These are phyloP conservation scores for Didymella exigua DNA, from an alignment of 2,329 filamentous ascomycete species.

Conservation along the genomic window DNA sequence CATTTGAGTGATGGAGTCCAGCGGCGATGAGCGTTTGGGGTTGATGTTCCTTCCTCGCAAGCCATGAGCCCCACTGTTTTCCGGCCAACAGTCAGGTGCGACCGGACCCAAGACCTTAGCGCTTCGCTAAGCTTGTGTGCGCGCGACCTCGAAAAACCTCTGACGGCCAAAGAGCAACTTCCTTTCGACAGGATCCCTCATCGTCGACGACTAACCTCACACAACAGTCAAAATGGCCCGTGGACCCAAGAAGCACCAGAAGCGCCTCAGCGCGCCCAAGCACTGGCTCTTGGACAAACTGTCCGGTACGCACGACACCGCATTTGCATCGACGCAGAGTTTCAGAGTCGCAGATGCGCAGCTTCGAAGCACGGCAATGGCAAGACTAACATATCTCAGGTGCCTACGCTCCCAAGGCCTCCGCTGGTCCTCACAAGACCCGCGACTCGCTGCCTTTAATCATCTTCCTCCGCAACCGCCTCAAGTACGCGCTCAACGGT, in stretches of 20 bases:
- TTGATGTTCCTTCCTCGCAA: neutral
- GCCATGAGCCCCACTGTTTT: neutral
- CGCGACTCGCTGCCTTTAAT: constrained; percentile 98
- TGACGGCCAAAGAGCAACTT: constrained; percentile 8
- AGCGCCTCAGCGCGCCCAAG: constrained; percentile 97
- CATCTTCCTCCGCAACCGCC: constrained; percentile 78
- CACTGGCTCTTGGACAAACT: constrained; percentile 99
- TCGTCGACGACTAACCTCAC: constrained; percentile 44
- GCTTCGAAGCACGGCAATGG: constrained; percentile 4
- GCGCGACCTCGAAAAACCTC: neutral
- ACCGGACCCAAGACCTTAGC: neutral
- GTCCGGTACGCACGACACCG: constrained; percentile 67
- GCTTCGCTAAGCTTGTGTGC: neutral
- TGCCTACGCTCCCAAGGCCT: constrained; percentile 68
- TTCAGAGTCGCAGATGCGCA: constrained; percentile 8
- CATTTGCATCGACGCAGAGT: constrained; percentile 48
- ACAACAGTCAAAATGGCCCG: constrained; percentile 65
- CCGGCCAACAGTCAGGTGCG: neutral
- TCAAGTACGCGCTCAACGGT: constrained; percentile 99
- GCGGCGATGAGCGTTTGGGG: neutral
- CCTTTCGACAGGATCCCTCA: constrained; percentile 37
- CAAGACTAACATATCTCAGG: constrained; percentile 33
- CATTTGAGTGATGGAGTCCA: neutral
- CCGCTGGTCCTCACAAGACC: constrained; percentile 96
- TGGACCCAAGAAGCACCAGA: constrained; percentile 97